Evolutionary conservation across 192 early-diverging fungal species (phyloP).

Genomic region (Entomortierella beljakovae): DNA sequence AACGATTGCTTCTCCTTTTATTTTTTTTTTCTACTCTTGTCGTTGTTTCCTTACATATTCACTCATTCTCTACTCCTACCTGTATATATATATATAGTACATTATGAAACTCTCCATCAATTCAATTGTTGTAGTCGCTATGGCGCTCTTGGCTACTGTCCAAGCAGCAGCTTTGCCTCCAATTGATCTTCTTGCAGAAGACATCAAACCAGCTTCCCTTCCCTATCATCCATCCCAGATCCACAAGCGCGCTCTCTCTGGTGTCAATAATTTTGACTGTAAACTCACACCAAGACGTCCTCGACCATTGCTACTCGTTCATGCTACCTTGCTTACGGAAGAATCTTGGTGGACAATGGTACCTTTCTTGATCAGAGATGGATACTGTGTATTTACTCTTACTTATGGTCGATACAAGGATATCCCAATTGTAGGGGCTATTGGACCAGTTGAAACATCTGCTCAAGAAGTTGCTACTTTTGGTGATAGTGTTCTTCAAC

Average conservation of each 20-base stretch:
- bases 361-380: slow-evolving; percentile 12
- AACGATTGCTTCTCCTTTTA: neutral
- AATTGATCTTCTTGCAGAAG: too few relatives aligned
- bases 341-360: slow-evolving; percentile 39
- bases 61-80: neutral
- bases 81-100: neutral
- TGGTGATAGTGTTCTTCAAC: slow-evolving; percentile 15
- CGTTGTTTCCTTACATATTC: neutral
- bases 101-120: slow-evolving; percentile 15
- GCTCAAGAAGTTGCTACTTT: slow-evolving; percentile 35
- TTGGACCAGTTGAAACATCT: slow-evolving; percentile 27
- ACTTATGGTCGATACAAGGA: slow-evolving; percentile 29
- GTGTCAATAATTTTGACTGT: slow-evolving; percentile 35
- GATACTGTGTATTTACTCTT: slow-evolving; percentile 47
- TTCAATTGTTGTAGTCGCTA: slow-evolving; percentile 2
- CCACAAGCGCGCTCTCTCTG: slow-evolving; percentile 21
- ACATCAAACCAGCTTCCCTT: neutral
- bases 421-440: slow-evolving; percentile 23
- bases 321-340: slow-evolving; percentile 25
- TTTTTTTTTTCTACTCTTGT: neutral
- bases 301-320: slow-evolving; percentile 34
- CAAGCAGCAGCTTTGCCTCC: slow-evolving; percentile 15
- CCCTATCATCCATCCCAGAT: neutral
- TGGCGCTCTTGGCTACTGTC: neutral
- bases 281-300: slow-evolving; percentile 35